Percentiles rank a stretch among this genome's conserved stretches.
Conservation (phyloP, 1,139 yeast genomes). For the Scheffersomyces cryptocercus region DNA sequence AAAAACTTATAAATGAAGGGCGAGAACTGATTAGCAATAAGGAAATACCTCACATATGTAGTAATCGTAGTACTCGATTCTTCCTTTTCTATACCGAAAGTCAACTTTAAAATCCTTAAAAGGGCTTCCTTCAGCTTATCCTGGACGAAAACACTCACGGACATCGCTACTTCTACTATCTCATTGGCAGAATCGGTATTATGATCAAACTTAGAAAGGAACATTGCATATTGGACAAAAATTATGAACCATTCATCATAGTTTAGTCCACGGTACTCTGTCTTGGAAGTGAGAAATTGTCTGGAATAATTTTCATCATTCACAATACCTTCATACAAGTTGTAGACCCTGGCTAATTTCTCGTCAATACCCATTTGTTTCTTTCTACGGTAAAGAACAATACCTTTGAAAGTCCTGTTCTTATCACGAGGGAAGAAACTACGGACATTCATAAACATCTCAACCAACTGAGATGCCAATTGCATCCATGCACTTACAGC, state of each 20-base stretch:
- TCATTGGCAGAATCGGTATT: slow-evolving; percentile 66
- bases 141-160: slow-evolving; percentile 74
- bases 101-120: slow-evolving; percentile 63
- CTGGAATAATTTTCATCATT: slow-evolving; percentile 36
- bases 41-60: slow-evolving; percentile 59
- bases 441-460: slow-evolving; percentile 74
- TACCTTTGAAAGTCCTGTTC: slow-evolving; percentile 67
- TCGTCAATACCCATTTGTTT: slow-evolving; percentile 69
- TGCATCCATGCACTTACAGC: slow-evolving; percentile 84
- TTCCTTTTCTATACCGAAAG: slow-evolving; percentile 60
- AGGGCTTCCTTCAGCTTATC: slow-evolving; percentile 55
- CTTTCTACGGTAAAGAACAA: slow-evolving; percentile 60
- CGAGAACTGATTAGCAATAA: slow-evolving; percentile 73
- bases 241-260: slow-evolving; percentile 85
- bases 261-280: slow-evolving; percentile 70
- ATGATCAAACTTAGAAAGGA: slow-evolving; percentile 61
- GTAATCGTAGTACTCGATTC: slow-evolving; percentile 48
- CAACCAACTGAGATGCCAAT: slow-evolving; percentile 78
- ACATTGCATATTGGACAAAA: slow-evolving; percentile 74
- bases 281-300: slow-evolving; percentile 44
- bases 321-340: slow-evolving; percentile 63
- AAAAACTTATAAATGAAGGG: slow-evolving; percentile 69
- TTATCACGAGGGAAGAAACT: slow-evolving; percentile 79
- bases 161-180: slow-evolving; percentile 71
- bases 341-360: slow-evolving; percentile 65